phyloP scores from a whole-genome alignment of 305 asterid genomes.

The Fraxinus floribunda region DNA sequence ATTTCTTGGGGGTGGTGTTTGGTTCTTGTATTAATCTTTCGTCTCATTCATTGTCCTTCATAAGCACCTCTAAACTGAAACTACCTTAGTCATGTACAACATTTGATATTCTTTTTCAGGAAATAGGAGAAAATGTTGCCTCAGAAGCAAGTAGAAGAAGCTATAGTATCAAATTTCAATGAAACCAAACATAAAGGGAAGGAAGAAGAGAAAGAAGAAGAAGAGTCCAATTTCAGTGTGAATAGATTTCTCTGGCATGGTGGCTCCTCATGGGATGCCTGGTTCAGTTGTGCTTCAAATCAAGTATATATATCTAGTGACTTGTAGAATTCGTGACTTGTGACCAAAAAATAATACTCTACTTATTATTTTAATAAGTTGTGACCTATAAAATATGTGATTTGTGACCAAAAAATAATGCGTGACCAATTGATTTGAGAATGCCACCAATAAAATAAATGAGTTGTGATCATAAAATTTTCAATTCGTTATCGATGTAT shows the following conservation, averaged over 20 bases:
- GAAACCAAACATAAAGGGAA: slow-evolving; percentile 21
- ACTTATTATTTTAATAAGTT: too few species aligned
- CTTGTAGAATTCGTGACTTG: too few species aligned
- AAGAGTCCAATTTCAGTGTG: slow-evolving; percentile 42
- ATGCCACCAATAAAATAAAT: too few species aligned
- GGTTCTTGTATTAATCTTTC: neutral
- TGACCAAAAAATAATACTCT: too few species aligned
- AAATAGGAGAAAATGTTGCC: slow-evolving; percentile 19
- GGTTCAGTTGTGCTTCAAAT: slow-evolving; percentile 92
- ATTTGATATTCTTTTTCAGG: neutral
- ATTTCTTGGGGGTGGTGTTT: too few species aligned
- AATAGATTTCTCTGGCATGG: slow-evolving; percentile 79
- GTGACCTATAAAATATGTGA: too few species aligned
- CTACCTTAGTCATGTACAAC: neutral
- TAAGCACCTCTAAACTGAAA: slow-evolving; percentile 4
- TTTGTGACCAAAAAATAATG: too few species aligned
- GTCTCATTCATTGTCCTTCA: neutral
- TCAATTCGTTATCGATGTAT: too few species aligned
- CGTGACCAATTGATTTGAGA: too few species aligned
- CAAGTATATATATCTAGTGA: slow-evolving; percentile 40
- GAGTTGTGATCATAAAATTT: too few species aligned
- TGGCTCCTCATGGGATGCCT: slow-evolving; percentile 89
- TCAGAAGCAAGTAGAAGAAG: slow-evolving; percentile 27
- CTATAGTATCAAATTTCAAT: slow-evolving; percentile 17
- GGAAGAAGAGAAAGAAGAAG: slow-evolving; percentile 35